Conservation (phyloP, 2,329 filamentous ascomycete species). For the Fusarium tupiense region DNA sequence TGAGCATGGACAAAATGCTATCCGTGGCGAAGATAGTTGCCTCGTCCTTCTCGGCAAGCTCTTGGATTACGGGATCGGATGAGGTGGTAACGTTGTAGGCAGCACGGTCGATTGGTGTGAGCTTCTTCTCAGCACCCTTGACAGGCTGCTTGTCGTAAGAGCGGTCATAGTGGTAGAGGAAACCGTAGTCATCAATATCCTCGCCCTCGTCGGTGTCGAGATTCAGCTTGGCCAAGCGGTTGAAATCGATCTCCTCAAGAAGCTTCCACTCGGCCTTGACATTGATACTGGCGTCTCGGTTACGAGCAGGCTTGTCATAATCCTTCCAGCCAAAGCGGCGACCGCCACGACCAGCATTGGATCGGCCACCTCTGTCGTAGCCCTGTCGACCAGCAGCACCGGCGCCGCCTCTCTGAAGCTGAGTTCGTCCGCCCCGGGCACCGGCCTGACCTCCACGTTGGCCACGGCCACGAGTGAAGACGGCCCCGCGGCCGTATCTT, state of each 20-base stretch:
- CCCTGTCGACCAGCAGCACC: constrained; percentile 68
- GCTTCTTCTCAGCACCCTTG: constrained; percentile 86
- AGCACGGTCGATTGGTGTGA: constrained; percentile 89
- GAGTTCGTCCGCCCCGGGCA: constrained; percentile 66
- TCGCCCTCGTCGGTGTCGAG: constrained; percentile 94
- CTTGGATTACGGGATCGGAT: constrained; percentile 95
- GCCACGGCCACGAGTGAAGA: constrained; percentile 89
- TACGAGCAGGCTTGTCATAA: constrained; percentile 96
- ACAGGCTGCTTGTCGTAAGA: constrained; percentile 93
- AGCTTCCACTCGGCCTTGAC: constrained; percentile 96
- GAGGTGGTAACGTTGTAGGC: constrained; percentile 99
- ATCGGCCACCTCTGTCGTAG: constrained; percentile 74
- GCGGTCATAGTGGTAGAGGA: constrained; percentile 98
- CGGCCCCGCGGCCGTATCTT: constrained; percentile 87
- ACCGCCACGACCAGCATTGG: constrained; percentile 75
- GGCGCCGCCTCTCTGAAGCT: constrained; percentile 77
- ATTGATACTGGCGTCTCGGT: constrained; percentile 94
- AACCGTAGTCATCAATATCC: constrained; percentile 94
- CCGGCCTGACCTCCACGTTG: constrained; percentile 75
- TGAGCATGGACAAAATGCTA: constrained; percentile 97
- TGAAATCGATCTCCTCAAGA: constrained; percentile 98
- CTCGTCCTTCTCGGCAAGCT: constrained; percentile 94
- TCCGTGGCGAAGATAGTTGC: constrained; percentile 97
- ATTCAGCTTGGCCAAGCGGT: constrained; percentile 93
- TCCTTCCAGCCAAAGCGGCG: constrained; percentile 98